Percentiles rank a stretch among this genome's conserved stretches.
These are phyloP conservation scores for Melanogaster broomeanus DNA, from an alignment of 768 basidiomycete species.

Conservation along the genomic window DNA sequence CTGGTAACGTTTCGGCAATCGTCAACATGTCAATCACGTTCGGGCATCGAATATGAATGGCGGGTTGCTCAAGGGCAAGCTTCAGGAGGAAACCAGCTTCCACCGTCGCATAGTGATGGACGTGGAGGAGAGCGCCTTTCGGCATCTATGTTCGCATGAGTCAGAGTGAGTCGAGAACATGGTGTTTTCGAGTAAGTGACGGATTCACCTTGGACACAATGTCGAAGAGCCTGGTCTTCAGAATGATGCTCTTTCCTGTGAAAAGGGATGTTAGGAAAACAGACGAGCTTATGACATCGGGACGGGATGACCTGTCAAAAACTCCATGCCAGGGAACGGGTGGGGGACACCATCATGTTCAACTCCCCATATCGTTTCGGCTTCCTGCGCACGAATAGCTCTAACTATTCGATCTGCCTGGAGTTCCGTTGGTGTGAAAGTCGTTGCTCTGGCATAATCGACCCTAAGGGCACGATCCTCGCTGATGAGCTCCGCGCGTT, in stretches of 20 bases:
- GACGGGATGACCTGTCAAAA: slow-evolving; percentile 54
- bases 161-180: background rate
- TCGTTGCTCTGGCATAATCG: slow-evolving; percentile 35
- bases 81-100: slow-evolving; percentile 35
- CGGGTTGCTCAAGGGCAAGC: slow-evolving; percentile 39
- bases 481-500: slow-evolving; percentile 31
- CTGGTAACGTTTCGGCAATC: slow-evolving; percentile 30
- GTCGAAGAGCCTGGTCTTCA: slow-evolving; percentile 40
- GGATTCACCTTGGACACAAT: slow-evolving; percentile 36
- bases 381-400: slow-evolving; percentile 53
- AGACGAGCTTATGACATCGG: background rate
- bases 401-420: slow-evolving; percentile 59
- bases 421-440: slow-evolving; percentile 41
- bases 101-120: slow-evolving; percentile 45
- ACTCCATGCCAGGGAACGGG: slow-evolving; percentile 76
- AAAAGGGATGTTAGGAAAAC: background rate
- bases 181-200: background rate
- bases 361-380: slow-evolving; percentile 53
- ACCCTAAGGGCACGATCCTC: slow-evolving; percentile 52
- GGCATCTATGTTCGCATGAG: slow-evolving; percentile 39
- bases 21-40: slow-evolving; percentile 23
- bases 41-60: slow-evolving; percentile 39
- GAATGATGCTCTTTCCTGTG: slow-evolving; percentile 35
- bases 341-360: slow-evolving; percentile 55
- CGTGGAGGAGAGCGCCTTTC: slow-evolving; percentile 48